Evolutionary conservation across 2,329 filamentous ascomycete genomes (phyloP), one percentile per base, ranked within the genome.

Genomic region (Pseudogymnoascus sp.): DNA sequence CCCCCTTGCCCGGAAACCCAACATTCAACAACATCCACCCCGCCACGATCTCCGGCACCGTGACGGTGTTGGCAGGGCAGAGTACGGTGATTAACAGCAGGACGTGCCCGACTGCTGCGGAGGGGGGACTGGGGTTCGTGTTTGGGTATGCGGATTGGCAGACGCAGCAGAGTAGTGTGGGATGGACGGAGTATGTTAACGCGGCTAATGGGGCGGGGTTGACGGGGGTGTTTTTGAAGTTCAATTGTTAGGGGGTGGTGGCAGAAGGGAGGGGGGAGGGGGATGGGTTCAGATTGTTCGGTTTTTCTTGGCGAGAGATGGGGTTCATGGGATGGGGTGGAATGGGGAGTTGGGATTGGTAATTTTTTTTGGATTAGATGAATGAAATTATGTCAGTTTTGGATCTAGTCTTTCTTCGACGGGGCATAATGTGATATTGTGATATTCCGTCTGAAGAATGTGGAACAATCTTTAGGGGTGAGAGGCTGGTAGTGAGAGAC

Each of bases 321-420:
- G 43, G 14, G 7, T 49, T 49, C n/a, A 49, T 23, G n/a, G 11
- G 25, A 52, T 14, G 11, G 28, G 28, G 18, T 12, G n/a, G 45
- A 18, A 33, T 33, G 45, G n/a, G 49, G 25, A 33, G 25, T 52
- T 31, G 7, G 49, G 18, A 55, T 55, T 33, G 49, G 49, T 55
- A 14, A 55, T 33, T 18, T 55, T 55, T 16, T 18, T 18, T 55
- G 49, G 49, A 18, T 21, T 33, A 33, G 49, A 55, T 49, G 9
- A 55, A 55, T 49, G 5, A 55, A 55, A 55, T 55, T 55, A 55
- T 18, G 28, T 33, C 49, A 33, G 28, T 55, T 55, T 55, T 33
- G 28, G 28, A 18, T 18, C 49, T 18, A 55, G 5, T 7, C 7
- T 28, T 45, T 52, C 9, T 33, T 55, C 28, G 14, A 3, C 1